Conservation (phyloP, 2,329 filamentous ascomycete species). For the Colletotrichum tofieldiae region DNA sequence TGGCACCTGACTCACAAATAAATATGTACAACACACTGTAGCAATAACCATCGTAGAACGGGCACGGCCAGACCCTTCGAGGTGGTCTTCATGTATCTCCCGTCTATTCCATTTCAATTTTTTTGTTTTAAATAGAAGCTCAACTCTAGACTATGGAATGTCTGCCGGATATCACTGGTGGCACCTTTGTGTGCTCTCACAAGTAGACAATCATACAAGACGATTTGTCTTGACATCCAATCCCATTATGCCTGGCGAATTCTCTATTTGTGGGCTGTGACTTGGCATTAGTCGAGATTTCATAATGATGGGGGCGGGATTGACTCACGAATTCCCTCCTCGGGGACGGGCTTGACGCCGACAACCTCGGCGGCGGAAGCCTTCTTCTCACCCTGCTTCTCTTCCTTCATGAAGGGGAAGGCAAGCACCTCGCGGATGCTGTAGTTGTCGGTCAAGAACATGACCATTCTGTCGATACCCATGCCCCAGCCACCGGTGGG, state of each 20-base stretch:
- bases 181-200: slow-evolving; percentile 19
- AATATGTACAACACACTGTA: slow-evolving; percentile 38
- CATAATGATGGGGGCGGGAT: not conserved
- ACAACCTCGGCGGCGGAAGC: slow-evolving; percentile 76
- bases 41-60: slow-evolving; percentile 18
- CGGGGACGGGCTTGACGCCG: slow-evolving; percentile 70
- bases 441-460: slow-evolving; percentile 95
- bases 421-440: slow-evolving; percentile 96
- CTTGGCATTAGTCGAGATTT: not conserved
- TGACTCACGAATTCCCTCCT: slow-evolving; percentile 67
- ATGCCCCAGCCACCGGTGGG: slow-evolving; percentile 97
- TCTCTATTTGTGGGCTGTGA: slow-evolving; percentile 44
- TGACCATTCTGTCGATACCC: slow-evolving; percentile 93
- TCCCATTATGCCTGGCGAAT: not conserved
- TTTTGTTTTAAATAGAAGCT: slow-evolving; percentile 28
- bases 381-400: slow-evolving; percentile 65
- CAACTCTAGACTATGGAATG: slow-evolving; percentile 43
- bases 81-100: slow-evolving; percentile 13
- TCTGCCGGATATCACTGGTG: slow-evolving; percentile 36
- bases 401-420: slow-evolving; percentile 99
- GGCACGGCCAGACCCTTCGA: slow-evolving; percentile 22
- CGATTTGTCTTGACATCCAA: slow-evolving; percentile 35
- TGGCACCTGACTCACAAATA: slow-evolving; percentile 31
- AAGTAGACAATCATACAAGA: slow-evolving; percentile 23
- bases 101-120: slow-evolving; percentile 16